Evolutionary conservation across 2,329 filamentous ascomycete species (phyloP).

Genomic region (Cladorrhinum sp.): DNA sequence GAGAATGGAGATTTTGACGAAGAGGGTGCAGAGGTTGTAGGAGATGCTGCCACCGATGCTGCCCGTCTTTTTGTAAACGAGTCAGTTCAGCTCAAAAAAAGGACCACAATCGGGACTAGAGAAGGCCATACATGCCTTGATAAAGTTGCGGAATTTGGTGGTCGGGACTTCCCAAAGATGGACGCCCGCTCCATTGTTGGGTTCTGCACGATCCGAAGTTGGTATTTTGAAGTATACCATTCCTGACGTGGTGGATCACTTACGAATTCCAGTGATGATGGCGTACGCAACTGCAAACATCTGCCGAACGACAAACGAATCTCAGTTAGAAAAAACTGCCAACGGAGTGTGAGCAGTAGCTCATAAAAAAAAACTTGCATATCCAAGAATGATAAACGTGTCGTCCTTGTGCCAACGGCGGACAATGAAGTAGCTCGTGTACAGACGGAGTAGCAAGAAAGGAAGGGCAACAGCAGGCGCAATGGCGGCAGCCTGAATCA

Average conservation of each 20-base stretch:
- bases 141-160: constrained; percentile 4
- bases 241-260: too few relatives aligned
- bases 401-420: constrained; percentile 20
- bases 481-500: constrained; percentile 14
- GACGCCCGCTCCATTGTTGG: constrained; percentile 13
- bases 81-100: too few relatives aligned
- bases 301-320: too few relatives aligned
- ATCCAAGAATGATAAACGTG: neutral
- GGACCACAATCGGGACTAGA: too few relatives aligned
- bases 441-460: constrained; percentile 16
- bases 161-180: constrained; percentile 19
- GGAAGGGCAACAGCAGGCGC: constrained; percentile 12
- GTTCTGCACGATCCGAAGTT: too few relatives aligned
- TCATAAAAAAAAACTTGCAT: neutral
- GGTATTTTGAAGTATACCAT: too few relatives aligned
- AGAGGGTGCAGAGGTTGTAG: constrained; percentile 22
- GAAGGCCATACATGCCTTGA: too few relatives aligned
- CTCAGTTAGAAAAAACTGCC: too few relatives aligned
- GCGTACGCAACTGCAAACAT: constrained; percentile 14
- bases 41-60: constrained; percentile 16
- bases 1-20: constrained; percentile 32
- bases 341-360: too few relatives aligned
- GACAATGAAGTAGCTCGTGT: constrained; percentile 12
- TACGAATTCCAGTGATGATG: constrained; percentile 14
- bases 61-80: too few relatives aligned